Conservation (phyloP, 2,329 filamentous ascomycete species). For the Podosphaera aphanis region DNA sequence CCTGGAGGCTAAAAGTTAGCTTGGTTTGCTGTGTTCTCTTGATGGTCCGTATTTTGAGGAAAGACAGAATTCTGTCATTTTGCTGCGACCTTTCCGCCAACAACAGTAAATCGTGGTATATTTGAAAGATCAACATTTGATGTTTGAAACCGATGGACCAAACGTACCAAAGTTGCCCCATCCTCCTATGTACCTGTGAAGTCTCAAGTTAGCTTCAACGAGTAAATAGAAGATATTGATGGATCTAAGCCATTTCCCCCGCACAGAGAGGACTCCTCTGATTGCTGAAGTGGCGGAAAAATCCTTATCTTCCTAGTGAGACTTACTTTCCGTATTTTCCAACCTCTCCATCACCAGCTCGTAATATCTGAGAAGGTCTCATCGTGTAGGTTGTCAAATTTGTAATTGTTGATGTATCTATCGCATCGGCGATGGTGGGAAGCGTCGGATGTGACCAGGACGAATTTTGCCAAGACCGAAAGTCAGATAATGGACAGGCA, state of each 20-base stretch:
- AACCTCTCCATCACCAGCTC: slow-evolving; percentile 14
- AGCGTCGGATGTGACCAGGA: background rate
- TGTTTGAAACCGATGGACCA: background rate
- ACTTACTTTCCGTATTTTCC: slow-evolving; percentile 18
- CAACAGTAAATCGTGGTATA: background rate
- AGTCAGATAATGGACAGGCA: too few relatives aligned
- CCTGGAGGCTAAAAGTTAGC: slow-evolving; percentile 18
- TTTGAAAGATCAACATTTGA: background rate
- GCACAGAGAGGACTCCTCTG: background rate
- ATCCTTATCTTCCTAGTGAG: background rate
- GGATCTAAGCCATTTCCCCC: background rate
- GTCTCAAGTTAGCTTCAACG: slow-evolving; percentile 12
- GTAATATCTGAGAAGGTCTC: slow-evolving; percentile 15
- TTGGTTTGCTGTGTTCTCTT: background rate
- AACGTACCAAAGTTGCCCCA: slow-evolving; percentile 17
- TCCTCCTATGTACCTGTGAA: slow-evolving; percentile 14
- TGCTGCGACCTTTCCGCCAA: background rate
- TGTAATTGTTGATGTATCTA: background rate
- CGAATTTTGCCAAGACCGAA: background rate
- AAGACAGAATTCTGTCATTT: background rate
- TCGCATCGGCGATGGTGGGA: background rate
- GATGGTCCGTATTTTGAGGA: background rate
- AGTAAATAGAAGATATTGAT: background rate
- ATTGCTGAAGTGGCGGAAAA: background rate
- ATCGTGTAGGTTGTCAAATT: slow-evolving; percentile 9